A percentile compares a stretch with the other conserved stretches of the same genome.
Conservation (phyloP, 441 rosid species). For the Populus hybrid region DNA sequence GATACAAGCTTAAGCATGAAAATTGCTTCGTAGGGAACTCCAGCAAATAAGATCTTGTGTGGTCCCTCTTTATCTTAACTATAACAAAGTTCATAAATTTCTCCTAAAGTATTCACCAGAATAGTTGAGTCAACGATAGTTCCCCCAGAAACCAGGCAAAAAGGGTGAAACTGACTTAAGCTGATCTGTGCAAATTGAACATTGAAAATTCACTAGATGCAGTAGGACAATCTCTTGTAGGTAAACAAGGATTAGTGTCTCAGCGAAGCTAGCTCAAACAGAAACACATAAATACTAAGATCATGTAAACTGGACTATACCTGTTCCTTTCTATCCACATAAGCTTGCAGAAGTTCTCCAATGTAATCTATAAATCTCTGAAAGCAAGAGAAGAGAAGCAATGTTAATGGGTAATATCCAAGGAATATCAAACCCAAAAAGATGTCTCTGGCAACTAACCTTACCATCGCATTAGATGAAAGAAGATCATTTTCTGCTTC, state of each 20-base stretch:
- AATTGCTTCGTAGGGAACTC: neutral
- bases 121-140: neutral
- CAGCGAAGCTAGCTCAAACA: constrained; percentile 3
- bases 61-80: neutral
- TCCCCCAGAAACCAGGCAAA: neutral
- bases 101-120: neutral
- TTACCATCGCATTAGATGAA: constrained; percentile 85
- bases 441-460: constrained; percentile 28
- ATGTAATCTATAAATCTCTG: constrained; percentile 90
- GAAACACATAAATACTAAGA: neutral
- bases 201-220: neutral
- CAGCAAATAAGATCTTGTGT: neutral
- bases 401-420: constrained; percentile 4
- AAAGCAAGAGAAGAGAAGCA: constrained; percentile 23
- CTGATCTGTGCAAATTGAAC: neutral
- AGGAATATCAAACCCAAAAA: constrained; percentile 16
- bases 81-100: neutral
- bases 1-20: neutral
- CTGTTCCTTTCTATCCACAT: constrained; percentile 95
- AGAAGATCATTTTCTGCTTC: constrained; percentile 93
- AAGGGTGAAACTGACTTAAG: neutral
- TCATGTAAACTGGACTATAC: constrained; percentile 24
- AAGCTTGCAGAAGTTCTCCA: constrained; percentile 91
- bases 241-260: neutral
- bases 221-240: neutral